phyloP scores from a whole-genome alignment of 495 filamentous ascomycete species.

The Penicillium chermesinum region DNA sequence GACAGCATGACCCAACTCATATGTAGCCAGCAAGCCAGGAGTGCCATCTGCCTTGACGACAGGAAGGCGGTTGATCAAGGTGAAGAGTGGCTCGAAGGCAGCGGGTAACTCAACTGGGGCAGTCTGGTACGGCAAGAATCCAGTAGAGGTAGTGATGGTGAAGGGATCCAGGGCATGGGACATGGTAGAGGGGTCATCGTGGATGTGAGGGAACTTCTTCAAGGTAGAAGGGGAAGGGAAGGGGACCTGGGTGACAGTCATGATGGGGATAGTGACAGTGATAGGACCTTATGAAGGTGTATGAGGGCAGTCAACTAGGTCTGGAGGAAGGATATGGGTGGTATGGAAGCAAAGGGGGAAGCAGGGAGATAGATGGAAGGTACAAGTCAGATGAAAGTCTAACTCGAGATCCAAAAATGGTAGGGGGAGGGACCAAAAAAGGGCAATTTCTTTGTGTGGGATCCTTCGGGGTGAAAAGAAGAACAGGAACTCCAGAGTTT shows the following conservation, averaged over 20 bases:
- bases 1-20: constrained; percentile 65
- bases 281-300: neutral
- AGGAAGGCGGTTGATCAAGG: constrained; percentile 68
- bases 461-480: constrained; percentile 11
- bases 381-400: constrained; percentile 27
- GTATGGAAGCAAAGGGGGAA: constrained; percentile 3
- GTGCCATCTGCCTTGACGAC: constrained; percentile 61
- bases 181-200: constrained; percentile 54
- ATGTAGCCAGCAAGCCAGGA: constrained; percentile 71
- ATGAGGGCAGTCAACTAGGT: too few relatives aligned
- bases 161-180: constrained; percentile 60
- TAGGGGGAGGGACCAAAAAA: constrained; percentile 13
- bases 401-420: constrained; percentile 29
- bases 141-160: constrained; percentile 78
- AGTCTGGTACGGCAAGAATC: constrained; percentile 55
- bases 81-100: constrained; percentile 64
- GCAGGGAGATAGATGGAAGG: constrained; percentile 7
- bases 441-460: constrained; percentile 3
- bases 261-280: constrained; percentile 11
- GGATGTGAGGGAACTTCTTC: constrained; percentile 51
- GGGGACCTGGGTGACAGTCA: constrained; percentile 29
- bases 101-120: constrained; percentile 46
- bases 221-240: constrained; percentile 37
- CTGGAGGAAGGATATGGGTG: too few relatives aligned
- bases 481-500: constrained; percentile 16